These are phyloP conservation scores for Candida krabiensis DNA, from an alignment of 805 yeast genomes.

Conservation along the genomic window DNA sequence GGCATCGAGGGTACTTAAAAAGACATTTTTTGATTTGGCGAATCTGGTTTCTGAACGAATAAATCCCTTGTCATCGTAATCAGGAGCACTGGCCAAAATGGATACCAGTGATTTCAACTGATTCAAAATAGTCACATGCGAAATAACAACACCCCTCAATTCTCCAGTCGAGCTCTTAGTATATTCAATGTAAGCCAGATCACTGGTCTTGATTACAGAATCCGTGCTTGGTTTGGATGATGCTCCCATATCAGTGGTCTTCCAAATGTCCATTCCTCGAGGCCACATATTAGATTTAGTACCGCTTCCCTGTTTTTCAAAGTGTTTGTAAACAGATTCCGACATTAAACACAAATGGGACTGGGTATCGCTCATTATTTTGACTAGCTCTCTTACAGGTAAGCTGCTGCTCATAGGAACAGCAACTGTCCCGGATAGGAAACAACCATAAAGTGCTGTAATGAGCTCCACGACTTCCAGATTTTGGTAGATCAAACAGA, in stretches of 20 bases:
- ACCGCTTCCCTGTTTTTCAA: slow-evolving; percentile 58
- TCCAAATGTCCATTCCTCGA: slow-evolving; percentile 69
- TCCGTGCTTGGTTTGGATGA: slow-evolving; percentile 56
- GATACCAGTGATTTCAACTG: slow-evolving; percentile 79
- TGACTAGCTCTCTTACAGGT: slow-evolving; percentile 65
- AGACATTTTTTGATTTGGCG: slow-evolving; percentile 49
- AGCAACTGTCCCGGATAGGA: slow-evolving; percentile 90
- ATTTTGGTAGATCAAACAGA: slow-evolving; percentile 79
- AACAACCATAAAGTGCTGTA: slow-evolving; percentile 86
- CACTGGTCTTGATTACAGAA: slow-evolving; percentile 72
- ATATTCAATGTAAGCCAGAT: slow-evolving; percentile 91
- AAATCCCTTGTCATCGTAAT: slow-evolving; percentile 37
- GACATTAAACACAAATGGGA: slow-evolving; percentile 79
- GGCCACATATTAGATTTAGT: slow-evolving; percentile 53
- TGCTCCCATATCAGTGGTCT: slow-evolving; percentile 80
- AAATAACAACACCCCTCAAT: slow-evolving; percentile 87
- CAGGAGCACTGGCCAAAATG: slow-evolving; percentile 64
- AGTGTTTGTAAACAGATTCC: slow-evolving; percentile 70
- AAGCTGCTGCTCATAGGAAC: slow-evolving; percentile 84
- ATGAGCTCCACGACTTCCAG: slow-evolving; percentile 83
- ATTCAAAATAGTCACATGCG: slow-evolving; percentile 83
- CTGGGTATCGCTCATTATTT: slow-evolving; percentile 70
- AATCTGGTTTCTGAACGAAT: slow-evolving; percentile 54
- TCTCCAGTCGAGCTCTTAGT: slow-evolving; percentile 90
- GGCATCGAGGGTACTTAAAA: slow-evolving; percentile 65